Base-by-base conservation (phyloP, 805 yeast species). In the Lachancea kluyveri region DNA sequence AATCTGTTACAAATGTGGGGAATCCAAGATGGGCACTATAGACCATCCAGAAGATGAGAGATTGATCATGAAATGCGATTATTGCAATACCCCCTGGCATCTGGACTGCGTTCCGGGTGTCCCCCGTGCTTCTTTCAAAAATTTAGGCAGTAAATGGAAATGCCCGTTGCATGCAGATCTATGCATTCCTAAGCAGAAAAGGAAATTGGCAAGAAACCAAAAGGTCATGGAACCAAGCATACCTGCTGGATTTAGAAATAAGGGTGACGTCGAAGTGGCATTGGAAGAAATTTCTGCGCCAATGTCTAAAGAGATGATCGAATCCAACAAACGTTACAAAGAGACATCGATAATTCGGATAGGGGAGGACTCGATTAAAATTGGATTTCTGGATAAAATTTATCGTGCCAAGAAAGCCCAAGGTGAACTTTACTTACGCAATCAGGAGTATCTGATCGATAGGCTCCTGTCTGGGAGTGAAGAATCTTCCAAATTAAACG, bases 1-100 rank as follows among this genome's bases (percentile, higher is more conserved):
- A 27, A 53, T 80, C 28, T 90, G 98, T 57, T 80, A 74, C 50
- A 70, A 69, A 40, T 90, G 98, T 61, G 79, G 80, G 1, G 60
- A 64, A 14, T 77, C 92, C 4, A 92, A 86, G 0, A 59, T 80
- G 32, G 58, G 63, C 10, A 44, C 65, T 15, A 56, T 64, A 50
- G 58, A 64, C 15, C 52, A 55, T 33, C 65, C 65, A 5, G 61
- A 44, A 10, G 48, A 60, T 13, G 70, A 74, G 25, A 65, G 70
- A 29, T 66, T 71, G 21, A 65, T 88, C 12, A 70, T 78, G 10
- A 74, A 72, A 35, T 88, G 97, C 56, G 96, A 86, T 48, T 82
- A 79, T 48, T 88, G 97, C 56, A 66, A 79, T 0, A 63, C 81
- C 3, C 70, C 77, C 11, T 88, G 94, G 94, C 97, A 88, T 59